Evolutionary conservation across 2,329 filamentous ascomycete species (phyloP).

Genomic region (Stachybotrys echinatus): DNA sequence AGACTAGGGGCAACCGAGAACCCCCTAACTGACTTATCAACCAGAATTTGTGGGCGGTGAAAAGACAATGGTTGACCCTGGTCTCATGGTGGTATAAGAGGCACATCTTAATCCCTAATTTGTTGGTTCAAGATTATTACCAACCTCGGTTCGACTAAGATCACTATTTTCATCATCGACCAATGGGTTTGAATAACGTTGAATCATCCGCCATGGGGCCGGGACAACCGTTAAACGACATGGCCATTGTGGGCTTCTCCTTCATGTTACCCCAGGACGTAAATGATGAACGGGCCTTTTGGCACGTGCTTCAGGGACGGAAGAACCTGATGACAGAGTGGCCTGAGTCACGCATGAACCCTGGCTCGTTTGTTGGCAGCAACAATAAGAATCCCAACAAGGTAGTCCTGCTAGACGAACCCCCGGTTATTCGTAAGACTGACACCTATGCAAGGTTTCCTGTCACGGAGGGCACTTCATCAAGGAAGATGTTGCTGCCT

Average conservation of each 20-base stretch:
- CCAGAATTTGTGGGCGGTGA: too few species aligned
- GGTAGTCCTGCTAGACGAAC: too few species aligned
- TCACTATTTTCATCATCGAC: not conserved
- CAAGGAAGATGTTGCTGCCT: conserved; percentile 22
- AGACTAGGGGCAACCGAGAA: too few species aligned
- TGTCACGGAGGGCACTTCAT: conserved; percentile 22
- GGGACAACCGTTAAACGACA: conserved; percentile 3
- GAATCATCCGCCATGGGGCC: not conserved
- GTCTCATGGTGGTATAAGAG: too few species aligned
- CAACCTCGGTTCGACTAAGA: not conserved
- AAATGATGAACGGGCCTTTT: conserved; percentile 23
- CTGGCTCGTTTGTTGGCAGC: conserved; percentile 16
- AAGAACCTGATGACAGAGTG: conserved; percentile 25
- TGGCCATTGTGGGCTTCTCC: conserved; percentile 30
- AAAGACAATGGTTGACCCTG: too few species aligned
- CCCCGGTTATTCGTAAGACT: too few species aligned
- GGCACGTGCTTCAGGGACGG: conserved; percentile 23
- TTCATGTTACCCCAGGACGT: conserved; percentile 30
- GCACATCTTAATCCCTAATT: too few species aligned
- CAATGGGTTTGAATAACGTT: not conserved
- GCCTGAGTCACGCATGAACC: conserved; percentile 23
- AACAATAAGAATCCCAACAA: conserved; percentile 1
- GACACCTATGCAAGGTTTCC: not conserved
- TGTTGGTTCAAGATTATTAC: too few species aligned
- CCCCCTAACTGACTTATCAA: too few species aligned